Base-by-base conservation (phyloP, 1,139 yeast genomes). In the Geotrichum restrictum region DNA sequence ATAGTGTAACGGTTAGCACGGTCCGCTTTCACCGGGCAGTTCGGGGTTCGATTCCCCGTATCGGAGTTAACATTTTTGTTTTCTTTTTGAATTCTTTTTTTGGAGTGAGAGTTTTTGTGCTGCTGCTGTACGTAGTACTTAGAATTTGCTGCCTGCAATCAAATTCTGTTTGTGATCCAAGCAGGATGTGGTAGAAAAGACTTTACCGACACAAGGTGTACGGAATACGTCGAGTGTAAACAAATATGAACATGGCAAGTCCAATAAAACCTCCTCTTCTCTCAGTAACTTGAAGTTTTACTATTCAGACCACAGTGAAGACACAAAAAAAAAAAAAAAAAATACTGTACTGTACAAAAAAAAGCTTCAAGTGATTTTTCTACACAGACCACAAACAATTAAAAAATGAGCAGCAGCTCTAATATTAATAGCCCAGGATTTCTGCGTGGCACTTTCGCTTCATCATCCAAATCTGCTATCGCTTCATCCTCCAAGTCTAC, bases 41-140 rank as follows among this genome's bases (percentile, higher is more conserved):
- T 82, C 85, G 81, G 85, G 85, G 85, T 81, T 81, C 85, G 83
- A 81, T 82, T 80, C 85, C 85, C 85, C 81, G 85, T 76, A 80
- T 79, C 84, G 85, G 85, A 81, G 78, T 53, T 34, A n/a, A n/a
- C 46, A 11, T 48, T 48, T 48, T 33, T 44, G 22, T 6, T 48
- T 13, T 32, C 14, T 14, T 18, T 13, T 44, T 18, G 3, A 11
- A n/a, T 5, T 5, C 29, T 24, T 24, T 5, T 24, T 5, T 8
- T 24, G 29, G 29, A 5, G 29, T 5, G 29, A 5, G 29, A 24
- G n/a, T n/a, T n/a, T n/a, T n/a, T n/a, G n/a, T 24, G 29, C 29
- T 5, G 8, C 29, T 24, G 5, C 7, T 24, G 5, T 24, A 5
- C 29, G 29, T 24, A 5, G 5, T 5, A 5, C 8, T 24, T 24